These are phyloP conservation scores for Odontarrhena argentea DNA, from an alignment of 345 rosid species.

Conservation along the genomic window DNA sequence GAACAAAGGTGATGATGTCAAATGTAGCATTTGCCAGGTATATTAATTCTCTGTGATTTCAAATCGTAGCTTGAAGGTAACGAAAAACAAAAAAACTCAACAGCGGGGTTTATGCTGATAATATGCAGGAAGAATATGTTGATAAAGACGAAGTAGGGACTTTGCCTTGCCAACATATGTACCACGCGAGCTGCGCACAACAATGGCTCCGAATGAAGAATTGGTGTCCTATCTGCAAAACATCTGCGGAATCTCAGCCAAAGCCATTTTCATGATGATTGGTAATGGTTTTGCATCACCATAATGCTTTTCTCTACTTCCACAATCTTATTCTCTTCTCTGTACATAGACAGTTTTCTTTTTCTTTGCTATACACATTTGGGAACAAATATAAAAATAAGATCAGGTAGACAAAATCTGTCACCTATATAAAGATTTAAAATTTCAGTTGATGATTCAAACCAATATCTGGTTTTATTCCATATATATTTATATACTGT, in stretches of 20 bases:
- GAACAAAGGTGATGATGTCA: conserved; percentile 51
- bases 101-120: background rate
- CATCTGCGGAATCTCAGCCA: conserved; percentile 55
- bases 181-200: conserved; percentile 64
- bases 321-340: conserved; percentile 10
- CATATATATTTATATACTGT: background rate
- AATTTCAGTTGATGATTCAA: conserved; percentile 11
- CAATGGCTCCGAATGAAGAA: conserved; percentile 93
- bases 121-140: conserved; percentile 78
- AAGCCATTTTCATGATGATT: conserved; percentile 36
- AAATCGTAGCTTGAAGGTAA: background rate
- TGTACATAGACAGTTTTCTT: conserved; percentile 31
- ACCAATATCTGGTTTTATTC: conserved; percentile 20
- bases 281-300: background rate
- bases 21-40: conserved; percentile 97
- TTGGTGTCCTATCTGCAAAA: conserved; percentile 96
- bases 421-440: conserved; percentile 27
- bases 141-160: conserved; percentile 74
- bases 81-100: background rate
- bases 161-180: conserved; percentile 71
- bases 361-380: conserved; percentile 21
- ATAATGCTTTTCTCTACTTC: conserved; percentile 9
- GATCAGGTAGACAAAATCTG: conserved; percentile 32
- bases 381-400: conserved; percentile 37
- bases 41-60: background rate